phyloP scores from a whole-genome alignment of 148 eudicot genomes.

The Drosera capensis region DNA sequence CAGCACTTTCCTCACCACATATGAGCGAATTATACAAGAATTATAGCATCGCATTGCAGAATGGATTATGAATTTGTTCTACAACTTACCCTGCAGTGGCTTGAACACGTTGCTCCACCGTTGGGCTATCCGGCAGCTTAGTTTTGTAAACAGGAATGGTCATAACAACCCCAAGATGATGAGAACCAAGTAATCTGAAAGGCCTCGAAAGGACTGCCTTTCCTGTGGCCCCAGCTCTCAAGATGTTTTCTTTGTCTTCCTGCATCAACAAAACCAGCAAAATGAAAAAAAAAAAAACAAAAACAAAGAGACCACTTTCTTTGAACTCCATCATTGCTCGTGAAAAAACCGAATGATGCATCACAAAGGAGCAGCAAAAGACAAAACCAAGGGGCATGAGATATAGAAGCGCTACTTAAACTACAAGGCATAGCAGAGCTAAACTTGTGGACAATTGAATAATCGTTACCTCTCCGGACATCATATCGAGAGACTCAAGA shows the following conservation, averaged over 20 bases:
- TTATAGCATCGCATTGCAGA: too few relatives aligned
- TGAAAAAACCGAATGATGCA: too few relatives aligned
- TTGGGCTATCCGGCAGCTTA: slow-evolving; percentile 33
- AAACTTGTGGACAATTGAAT: too few relatives aligned
- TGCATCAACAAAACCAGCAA: slow-evolving; percentile 5
- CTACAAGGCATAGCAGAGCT: background rate
- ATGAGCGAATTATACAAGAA: too few relatives aligned
- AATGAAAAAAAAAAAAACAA: too few relatives aligned
- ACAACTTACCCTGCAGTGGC: slow-evolving; percentile 68
- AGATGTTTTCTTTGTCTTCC: slow-evolving; percentile 64
- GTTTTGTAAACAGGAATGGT: slow-evolving; percentile 60
- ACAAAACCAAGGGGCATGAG: too few relatives aligned
- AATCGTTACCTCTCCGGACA: slow-evolving; percentile 57
- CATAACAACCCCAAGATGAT: slow-evolving; percentile 65
- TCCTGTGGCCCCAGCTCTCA: slow-evolving; percentile 58
- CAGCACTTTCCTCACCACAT: too few relatives aligned
- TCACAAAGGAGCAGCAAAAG: too few relatives aligned
- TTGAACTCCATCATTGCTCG: too few relatives aligned
- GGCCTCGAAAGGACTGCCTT: slow-evolving; percentile 66
- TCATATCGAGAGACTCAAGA: slow-evolving; percentile 52
- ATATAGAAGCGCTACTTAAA: slow-evolving; percentile 1
- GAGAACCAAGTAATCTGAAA: slow-evolving; percentile 41
- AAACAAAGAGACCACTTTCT: too few relatives aligned
- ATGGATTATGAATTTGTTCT: too few relatives aligned
- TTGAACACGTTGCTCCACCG: slow-evolving; percentile 30